Evolutionary conservation across 108 stramenopile species (phyloP).

Genomic region (Cyclotella cryptica): DNA sequence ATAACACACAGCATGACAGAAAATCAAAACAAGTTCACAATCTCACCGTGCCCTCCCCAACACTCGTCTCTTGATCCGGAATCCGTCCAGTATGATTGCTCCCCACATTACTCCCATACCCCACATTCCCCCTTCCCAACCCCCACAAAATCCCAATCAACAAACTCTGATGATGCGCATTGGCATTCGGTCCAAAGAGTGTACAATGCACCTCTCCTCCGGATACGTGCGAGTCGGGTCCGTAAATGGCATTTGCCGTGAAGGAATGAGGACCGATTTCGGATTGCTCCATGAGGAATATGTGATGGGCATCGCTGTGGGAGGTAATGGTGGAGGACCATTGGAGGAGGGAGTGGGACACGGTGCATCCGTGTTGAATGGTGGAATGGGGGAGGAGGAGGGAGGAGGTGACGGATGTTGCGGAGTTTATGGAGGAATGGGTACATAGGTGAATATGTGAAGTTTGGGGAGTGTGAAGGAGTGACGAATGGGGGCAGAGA

Average conservation of each 20-base stretch:
- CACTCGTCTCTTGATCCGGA: constrained; percentile 91
- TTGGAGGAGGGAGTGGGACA: constrained; percentile 69
- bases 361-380: constrained; percentile 61
- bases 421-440: constrained; percentile 62
- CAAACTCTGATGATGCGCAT: constrained; percentile 91
- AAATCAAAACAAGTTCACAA: neutral
- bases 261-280: constrained; percentile 71
- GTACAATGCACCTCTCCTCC: constrained; percentile 84
- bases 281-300: constrained; percentile 76
- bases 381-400: constrained; percentile 61
- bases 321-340: constrained; percentile 67
- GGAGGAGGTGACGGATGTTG: constrained; percentile 58
- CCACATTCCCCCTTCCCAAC: constrained; percentile 93
- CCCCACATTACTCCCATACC: constrained; percentile 95
- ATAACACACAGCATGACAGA: neutral
- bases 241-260: constrained; percentile 72
- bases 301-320: constrained; percentile 56
- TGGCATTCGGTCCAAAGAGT: constrained; percentile 89
- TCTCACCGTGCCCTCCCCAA: constrained; percentile 86
- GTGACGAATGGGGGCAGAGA: constrained; percentile 48
- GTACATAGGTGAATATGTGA: constrained; percentile 61
- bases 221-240: constrained; percentile 87
- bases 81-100: constrained; percentile 95
- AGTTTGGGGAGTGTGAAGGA: constrained; percentile 71
- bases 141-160: constrained; percentile 94